Evolutionary conservation across 148 eudicot species (phyloP).

Genomic region (Talinum fruticosum): DNA sequence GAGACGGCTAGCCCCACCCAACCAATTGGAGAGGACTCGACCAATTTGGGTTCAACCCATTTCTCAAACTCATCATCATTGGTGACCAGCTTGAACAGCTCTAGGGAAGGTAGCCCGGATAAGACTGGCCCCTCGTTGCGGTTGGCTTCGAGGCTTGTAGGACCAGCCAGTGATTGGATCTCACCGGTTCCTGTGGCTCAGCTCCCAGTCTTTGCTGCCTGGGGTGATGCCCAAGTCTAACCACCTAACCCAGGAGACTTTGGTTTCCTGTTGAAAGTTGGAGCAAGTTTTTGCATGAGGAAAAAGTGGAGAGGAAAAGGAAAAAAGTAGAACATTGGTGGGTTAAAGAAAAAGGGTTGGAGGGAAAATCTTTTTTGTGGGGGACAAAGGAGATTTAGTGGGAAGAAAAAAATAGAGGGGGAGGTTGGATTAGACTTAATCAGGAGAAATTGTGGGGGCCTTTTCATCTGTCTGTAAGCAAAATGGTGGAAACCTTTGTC

Average conservation of each 20-base stretch:
- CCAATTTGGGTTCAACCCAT: conserved; percentile 27
- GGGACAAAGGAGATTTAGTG: conserved; percentile 34
- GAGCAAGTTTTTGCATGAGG: conserved; percentile 27
- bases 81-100: conserved; percentile 65
- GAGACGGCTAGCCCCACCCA: conserved; percentile 24
- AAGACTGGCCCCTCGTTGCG: conserved; percentile 26
- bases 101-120: conserved; percentile 79
- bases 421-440: conserved; percentile 29
- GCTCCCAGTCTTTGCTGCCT: conserved; percentile 65
- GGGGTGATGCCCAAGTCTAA: conserved; percentile 45
- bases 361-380: conserved; percentile 25
- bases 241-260: background rate
- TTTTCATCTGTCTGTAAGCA: conserved; percentile 28
- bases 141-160: background rate
- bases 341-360: conserved; percentile 4
- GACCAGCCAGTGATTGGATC: conserved; percentile 35
- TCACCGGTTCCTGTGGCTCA: conserved; percentile 47
- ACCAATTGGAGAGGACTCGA: conserved; percentile 7
- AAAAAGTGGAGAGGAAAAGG: conserved; percentile 7
- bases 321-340: background rate
- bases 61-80: conserved; percentile 58
- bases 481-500: conserved; percentile 36
- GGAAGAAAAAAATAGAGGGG: conserved; percentile 33
- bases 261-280: conserved; percentile 14
- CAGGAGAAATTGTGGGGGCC: conserved; percentile 4